A percentile compares a stretch with the other conserved stretches of the same genome.
Evolutionary conservation across 208 protist genomes (phyloP).

Genomic region (Leishmania lainsoni): DNA sequence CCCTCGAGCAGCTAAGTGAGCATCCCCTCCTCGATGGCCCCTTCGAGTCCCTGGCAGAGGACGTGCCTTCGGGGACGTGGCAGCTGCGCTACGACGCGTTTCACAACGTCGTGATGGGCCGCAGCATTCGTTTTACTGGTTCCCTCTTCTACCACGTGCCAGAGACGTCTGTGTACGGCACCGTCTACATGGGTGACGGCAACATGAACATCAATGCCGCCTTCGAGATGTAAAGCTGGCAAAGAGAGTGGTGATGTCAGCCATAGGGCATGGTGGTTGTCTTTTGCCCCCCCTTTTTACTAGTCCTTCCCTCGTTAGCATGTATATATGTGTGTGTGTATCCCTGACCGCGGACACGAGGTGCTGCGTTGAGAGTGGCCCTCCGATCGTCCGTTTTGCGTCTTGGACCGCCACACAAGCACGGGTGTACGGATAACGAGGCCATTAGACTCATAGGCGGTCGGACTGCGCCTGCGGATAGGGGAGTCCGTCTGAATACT

Average conservation of each 20-base stretch:
- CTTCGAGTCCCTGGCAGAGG: constrained; percentile 77
- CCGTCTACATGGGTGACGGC: constrained; percentile 88
- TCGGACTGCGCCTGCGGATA: background rate
- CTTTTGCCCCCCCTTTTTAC: background rate
- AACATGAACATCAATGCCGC: constrained; percentile 79
- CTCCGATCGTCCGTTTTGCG: background rate
- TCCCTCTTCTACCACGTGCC: constrained; percentile 87
- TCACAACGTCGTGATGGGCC: constrained; percentile 66
- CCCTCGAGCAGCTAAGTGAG: constrained; percentile 59
- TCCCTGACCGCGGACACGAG: background rate
- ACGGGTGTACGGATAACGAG: constrained; percentile 4
- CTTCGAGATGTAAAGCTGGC: constrained; percentile 58
- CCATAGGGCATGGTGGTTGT: background rate
- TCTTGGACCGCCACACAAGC: background rate
- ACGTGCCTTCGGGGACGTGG: constrained; percentile 79
- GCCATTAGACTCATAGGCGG: background rate
- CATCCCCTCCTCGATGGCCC: constrained; percentile 64
- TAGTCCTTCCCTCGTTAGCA: no score
- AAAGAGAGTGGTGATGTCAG: background rate
- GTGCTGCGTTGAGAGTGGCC: background rate
- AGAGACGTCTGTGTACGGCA: constrained; percentile 73
- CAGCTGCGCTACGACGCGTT: constrained; percentile 71
- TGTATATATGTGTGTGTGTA: background rate
- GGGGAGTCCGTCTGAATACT: background rate
- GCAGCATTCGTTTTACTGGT: constrained; percentile 66